Evolutionary conservation across 495 filamentous ascomycete species (phyloP).

Genomic region (Penicillium chermesinum): DNA sequence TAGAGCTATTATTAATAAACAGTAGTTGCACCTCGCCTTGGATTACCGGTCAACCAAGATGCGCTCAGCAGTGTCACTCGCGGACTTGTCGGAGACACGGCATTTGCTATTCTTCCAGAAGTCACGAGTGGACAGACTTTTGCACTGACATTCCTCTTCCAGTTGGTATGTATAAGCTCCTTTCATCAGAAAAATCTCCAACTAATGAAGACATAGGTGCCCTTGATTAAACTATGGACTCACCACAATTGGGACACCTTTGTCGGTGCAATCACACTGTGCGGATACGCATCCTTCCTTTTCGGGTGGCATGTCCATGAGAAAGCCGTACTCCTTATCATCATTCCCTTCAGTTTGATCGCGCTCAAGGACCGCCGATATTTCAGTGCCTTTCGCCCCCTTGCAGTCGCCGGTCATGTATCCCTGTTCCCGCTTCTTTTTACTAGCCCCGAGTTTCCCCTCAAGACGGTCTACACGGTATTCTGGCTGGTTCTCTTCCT

Average conservation of each 20-base stretch:
- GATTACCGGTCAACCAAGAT: conserved; percentile 62
- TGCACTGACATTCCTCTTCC: conserved; percentile 73
- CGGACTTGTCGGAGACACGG: conserved; percentile 89
- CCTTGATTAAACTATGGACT: conserved; percentile 50
- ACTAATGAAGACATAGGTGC: conserved; percentile 25
- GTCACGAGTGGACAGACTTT: conserved; percentile 78
- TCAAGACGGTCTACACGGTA: conserved; percentile 73
- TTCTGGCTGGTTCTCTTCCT: conserved; percentile 6
- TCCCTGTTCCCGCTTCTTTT: conserved; percentile 93
- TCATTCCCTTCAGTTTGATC: conserved; percentile 92
- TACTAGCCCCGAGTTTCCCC: conserved; percentile 78
- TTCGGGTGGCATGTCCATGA: conserved; percentile 99
- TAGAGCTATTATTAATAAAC: conserved; percentile 16
- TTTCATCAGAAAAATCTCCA: not conserved
- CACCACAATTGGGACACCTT: not conserved
- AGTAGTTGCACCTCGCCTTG: conserved; percentile 71
- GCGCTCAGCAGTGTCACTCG: conserved; percentile 86
- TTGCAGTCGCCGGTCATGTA: conserved; percentile 90
- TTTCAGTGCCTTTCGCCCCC: conserved; percentile 83
- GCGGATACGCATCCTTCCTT: conserved; percentile 92
- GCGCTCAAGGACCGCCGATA: conserved; percentile 89
- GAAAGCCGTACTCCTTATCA: conserved; percentile 91
- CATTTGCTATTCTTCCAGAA: conserved; percentile 89
- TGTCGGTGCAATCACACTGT: conserved; percentile 73
- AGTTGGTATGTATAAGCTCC: conserved; percentile 49